Evolutionary conservation across 208 protist genomes (phyloP), one percentile per base, ranked within the genome.

Genomic region (Crithidia thermophila): DNA sequence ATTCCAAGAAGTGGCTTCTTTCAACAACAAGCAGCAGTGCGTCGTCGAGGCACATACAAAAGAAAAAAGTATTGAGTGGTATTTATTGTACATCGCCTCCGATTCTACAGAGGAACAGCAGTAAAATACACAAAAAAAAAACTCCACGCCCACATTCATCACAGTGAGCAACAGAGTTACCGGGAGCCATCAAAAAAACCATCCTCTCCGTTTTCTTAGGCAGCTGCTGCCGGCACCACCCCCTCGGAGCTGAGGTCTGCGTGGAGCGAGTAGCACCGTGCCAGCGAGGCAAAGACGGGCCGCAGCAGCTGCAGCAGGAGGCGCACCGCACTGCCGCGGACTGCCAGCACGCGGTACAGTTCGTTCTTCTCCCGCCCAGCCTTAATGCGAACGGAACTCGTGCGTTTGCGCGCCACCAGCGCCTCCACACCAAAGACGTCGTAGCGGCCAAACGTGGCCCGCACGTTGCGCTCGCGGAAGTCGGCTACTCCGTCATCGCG

Each of bases 361-460:
- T 21, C 23, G 9, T 60, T 42, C 39, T 61, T 72, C 18, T 75
- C 82, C 43, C 61, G 73, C 11, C 63, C 71, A 1, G 80, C 80
- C 39, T 77, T 69, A 37, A 91, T 72, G 33, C 69, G 40, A 6
- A 91, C 85, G 23, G 85, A 91, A 63, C 77, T 91, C 42, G 76
- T 75, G 23, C 60, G 42, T 28, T 77, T 69, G 4, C 78, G 60
- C 10, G 80, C 58, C 20, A 91, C 62, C 25, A 88, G 39, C 10
- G 83, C 33, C 68, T 92, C 86, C 25, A 80, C 67, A 7, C 83
- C 83, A 49, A 92, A 88, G 11, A 89, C 75, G 56, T 92, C 86
- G 27, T 68, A 74, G 34, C 45, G 37, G 27, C 39, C 63, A 37
- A 92, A 81, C 11, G 57, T 23, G 51, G 59, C 33, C 1, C 72